These are phyloP conservation scores for Azolla pinnata DNA, from an alignment of 75 land plant genomes.

Conservation along the genomic window DNA sequence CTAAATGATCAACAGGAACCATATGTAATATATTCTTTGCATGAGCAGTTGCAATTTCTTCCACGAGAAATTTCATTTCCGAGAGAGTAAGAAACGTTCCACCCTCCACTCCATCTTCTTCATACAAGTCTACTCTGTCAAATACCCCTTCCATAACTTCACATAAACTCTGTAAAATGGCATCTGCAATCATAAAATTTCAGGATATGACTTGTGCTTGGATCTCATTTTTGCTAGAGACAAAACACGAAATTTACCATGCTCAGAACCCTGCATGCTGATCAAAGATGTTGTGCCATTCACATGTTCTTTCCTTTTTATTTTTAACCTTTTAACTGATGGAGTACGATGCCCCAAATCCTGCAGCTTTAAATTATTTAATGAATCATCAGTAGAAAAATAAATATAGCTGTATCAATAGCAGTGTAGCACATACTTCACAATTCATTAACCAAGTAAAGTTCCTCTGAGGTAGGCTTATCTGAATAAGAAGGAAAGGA, in stretches of 20 bases:
- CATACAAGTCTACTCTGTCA: slow-evolving; percentile 47
- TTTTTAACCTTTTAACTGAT: slow-evolving; percentile 34
- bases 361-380: slow-evolving; percentile 26
- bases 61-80: slow-evolving; percentile 56
- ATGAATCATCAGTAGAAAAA: not conserved
- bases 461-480: not conserved
- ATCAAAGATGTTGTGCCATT: not conserved
- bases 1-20: slow-evolving; percentile 57
- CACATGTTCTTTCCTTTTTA: slow-evolving; percentile 27
- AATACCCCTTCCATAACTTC: slow-evolving; percentile 68
- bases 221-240: not conserved
- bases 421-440: not conserved
- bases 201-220: not conserved
- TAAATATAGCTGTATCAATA: not conserved
- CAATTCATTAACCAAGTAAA: not conserved
- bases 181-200: slow-evolving; percentile 26
- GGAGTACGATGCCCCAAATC: slow-evolving; percentile 11
- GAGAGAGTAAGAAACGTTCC: slow-evolving; percentile 41
- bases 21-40: slow-evolving; percentile 53
- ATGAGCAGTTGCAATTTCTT: slow-evolving; percentile 55
- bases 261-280: slow-evolving; percentile 5
- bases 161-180: slow-evolving; percentile 31
- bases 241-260: not conserved
- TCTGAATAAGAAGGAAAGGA: not conserved
- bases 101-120: slow-evolving; percentile 53